Percentiles rank a stretch among this genome's conserved stretches.
phyloP scores from a whole-genome alignment of 306 rosid species.

The Quercus engelmannii region DNA sequence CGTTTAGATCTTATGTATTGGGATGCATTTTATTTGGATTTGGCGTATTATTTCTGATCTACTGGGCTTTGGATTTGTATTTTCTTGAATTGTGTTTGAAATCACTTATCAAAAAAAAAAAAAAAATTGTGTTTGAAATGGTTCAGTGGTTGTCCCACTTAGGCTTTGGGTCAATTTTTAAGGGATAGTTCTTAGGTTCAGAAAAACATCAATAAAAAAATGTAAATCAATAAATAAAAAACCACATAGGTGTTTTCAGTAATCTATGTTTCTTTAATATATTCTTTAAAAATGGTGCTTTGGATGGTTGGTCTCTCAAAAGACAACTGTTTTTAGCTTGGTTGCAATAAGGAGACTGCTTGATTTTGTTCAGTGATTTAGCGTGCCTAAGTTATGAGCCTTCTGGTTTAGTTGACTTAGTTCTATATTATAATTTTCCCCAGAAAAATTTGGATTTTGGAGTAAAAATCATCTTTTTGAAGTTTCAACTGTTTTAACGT shows the following conservation, averaged over 20 bases:
- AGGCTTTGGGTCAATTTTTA: not conserved
- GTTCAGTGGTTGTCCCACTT: not conserved
- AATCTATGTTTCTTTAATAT: not conserved
- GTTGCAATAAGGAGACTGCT: not conserved
- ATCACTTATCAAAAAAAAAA: not conserved
- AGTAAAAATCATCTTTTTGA: not conserved
- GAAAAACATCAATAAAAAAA: not conserved
- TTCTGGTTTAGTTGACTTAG: not conserved
- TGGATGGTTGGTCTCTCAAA: not conserved
- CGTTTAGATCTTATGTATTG: not conserved
- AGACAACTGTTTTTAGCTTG: not conserved
- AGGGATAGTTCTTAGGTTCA: not conserved
- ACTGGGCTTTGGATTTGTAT: not conserved
- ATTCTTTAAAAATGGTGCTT: not conserved
- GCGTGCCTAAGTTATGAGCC: not conserved
- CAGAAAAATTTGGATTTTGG: not conserved
- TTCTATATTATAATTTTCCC: not conserved
- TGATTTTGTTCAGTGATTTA: not conserved
- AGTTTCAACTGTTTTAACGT: not conserved
- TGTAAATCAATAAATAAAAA: not conserved
- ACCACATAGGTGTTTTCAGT: not conserved
- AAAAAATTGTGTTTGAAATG: not conserved
- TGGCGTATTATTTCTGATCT: not conserved
- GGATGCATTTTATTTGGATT: not conserved
- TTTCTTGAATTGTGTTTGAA: not conserved